Evolutionary conservation across 164 flowering plant genomes (phyloP).

Genomic region (Aristolochia californica): DNA sequence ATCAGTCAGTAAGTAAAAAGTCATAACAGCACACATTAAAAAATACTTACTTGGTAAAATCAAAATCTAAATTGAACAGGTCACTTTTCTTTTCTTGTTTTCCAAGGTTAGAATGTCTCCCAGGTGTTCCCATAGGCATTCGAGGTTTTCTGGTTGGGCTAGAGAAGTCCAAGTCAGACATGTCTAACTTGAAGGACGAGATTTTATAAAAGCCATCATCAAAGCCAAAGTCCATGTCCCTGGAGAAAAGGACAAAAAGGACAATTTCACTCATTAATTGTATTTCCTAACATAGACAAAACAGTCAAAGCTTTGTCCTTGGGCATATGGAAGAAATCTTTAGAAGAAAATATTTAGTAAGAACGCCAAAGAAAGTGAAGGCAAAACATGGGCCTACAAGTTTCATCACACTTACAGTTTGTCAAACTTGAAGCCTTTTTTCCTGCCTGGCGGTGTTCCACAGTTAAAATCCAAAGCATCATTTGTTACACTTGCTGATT

Average conservation of each 20-base stretch:
- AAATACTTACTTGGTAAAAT: conserved; percentile 57
- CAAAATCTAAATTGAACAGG: conserved; percentile 50
- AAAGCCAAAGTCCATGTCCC: conserved; percentile 81
- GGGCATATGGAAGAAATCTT: background rate
- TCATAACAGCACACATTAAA: background rate
- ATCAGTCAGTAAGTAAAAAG: background rate
- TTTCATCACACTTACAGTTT: conserved; percentile 46
- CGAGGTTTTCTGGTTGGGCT: conserved; percentile 36
- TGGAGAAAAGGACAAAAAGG: conserved; percentile 16
- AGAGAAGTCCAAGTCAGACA: conserved; percentile 80
- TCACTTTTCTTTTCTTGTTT: conserved; percentile 32
- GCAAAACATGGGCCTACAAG: background rate
- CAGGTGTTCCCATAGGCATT: conserved; percentile 36
- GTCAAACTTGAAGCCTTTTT: conserved; percentile 48
- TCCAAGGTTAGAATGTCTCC: conserved; percentile 29
- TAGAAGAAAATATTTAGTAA: too few relatives aligned
- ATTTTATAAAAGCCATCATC: conserved; percentile 67
- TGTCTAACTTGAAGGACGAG: conserved; percentile 74
- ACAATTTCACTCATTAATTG: conserved; percentile 2
- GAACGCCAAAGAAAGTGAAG: too few relatives aligned
- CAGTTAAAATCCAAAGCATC: conserved; percentile 52
- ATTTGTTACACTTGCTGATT: conserved; percentile 40
- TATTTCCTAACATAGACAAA: background rate
- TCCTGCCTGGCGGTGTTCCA: conserved; percentile 40
- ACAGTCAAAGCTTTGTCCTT: background rate